Evolutionary conservation across 208 protist species (phyloP), one percentile per base, ranked within the genome.

Genomic region (Leishmania aethiopica): DNA sequence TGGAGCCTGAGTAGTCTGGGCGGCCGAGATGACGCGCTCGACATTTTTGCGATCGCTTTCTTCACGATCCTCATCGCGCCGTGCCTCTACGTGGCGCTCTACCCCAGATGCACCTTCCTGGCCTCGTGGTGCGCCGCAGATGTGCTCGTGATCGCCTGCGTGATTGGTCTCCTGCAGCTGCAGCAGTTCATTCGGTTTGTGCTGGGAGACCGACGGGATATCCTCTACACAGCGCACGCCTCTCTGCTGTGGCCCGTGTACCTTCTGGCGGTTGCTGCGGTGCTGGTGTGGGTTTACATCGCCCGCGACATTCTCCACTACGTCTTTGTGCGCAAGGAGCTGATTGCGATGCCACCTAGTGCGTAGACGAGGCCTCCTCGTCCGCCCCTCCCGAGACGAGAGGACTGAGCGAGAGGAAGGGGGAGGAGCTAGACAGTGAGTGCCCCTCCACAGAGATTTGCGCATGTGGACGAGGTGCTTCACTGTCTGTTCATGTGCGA

Each of bases 71-170:
- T 92, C 6, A 42, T 94, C 19, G 85, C 85, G 0, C 93, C 93
- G 13, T 78, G 80, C 55, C 25, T 93, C 4, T 92, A 89, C 59
- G 71, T 81, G n/a, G 28, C 81, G 5, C 49, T 85, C 13, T 89
- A 84, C 60, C 80, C 77, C 1, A 45, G 70, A 0, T 77, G 19
- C 35, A 13, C 64, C 8, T 87, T 94, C 49, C 47, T 98, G 8
- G 89, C 95, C n/a, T 97, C 98, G 47, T 99, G 98, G 98, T 93
- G 91, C 32, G 92, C 90, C 0, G 84, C 93, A 4, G 96, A 99
- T 76, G 98, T 97, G 11, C 89, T 99, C 72, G 75, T 98, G 25
- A 53, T 99, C 3, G 93, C 91, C 42, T 94, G 98, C 70, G 70
- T 98, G 32, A 90, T 92, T 17, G 96, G 96, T 2, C 87, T 99